Conservation (phyloP, 2,329 filamentous ascomycete species). For the Fusarium pininemorale region DNA sequence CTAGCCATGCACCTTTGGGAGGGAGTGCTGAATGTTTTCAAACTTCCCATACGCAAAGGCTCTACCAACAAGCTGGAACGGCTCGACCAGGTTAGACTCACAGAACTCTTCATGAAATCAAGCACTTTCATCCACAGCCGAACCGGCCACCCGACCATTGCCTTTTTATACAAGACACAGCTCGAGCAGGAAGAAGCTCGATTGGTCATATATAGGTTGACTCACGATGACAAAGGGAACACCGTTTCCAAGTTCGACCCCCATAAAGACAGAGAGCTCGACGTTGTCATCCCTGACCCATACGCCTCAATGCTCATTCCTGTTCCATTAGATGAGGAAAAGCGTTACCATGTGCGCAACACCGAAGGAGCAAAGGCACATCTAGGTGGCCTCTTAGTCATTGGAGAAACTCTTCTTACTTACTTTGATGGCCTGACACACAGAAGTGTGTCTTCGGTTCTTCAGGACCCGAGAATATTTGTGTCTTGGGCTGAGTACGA, state of each 20-base stretch:
- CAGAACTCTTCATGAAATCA: conserved; percentile 68
- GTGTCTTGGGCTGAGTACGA: conserved; percentile 92
- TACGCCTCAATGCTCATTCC: conserved; percentile 71
- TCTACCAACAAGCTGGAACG: conserved; percentile 55
- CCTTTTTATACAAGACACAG: conserved; percentile 66
- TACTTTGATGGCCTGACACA: conserved; percentile 85
- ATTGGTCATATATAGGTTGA: conserved; percentile 67
- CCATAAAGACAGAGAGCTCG: conserved; percentile 63
- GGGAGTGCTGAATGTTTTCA: conserved; percentile 65
- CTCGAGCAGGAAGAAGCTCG: conserved; percentile 62
- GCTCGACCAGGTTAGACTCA: conserved; percentile 65
- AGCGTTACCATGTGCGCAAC: conserved; percentile 69
- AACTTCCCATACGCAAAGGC: conserved; percentile 58
- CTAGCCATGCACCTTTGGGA: conserved; percentile 69
- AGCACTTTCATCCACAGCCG: conserved; percentile 67
- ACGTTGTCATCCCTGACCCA: conserved; percentile 62
- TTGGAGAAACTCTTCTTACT: conserved; percentile 82
- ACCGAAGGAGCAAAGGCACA: conserved; percentile 63
- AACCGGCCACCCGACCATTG: conserved; percentile 66
- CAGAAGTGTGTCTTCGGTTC: conserved; percentile 68
- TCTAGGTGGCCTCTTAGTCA: conserved; percentile 74
- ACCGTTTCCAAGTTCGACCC: conserved; percentile 65
- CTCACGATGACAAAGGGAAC: conserved; percentile 65
- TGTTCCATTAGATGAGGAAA: conserved; percentile 65
- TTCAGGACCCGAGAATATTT: conserved; percentile 83